A percentile compares a stretch with the other conserved stretches of the same genome.
phyloP scores from a whole-genome alignment of 306 rosid species.

The Gastrolobium villosum region DNA sequence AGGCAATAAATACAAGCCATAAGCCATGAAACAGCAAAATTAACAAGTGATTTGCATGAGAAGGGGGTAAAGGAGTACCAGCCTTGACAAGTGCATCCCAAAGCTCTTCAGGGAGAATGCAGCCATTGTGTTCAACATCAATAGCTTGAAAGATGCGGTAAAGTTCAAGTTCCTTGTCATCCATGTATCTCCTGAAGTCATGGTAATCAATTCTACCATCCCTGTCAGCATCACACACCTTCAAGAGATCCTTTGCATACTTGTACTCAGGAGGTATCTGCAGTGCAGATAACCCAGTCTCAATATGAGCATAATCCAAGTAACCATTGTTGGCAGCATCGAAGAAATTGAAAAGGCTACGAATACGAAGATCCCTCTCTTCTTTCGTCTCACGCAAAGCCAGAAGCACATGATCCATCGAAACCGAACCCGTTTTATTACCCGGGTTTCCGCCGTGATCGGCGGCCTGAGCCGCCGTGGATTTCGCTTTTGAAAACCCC shows the following conservation, averaged over 20 bases:
- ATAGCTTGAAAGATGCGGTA: constrained; percentile 67
- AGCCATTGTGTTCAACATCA: constrained; percentile 67
- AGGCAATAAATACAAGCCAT: not conserved
- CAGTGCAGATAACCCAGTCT: constrained; percentile 63
- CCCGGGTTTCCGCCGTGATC: constrained; percentile 45
- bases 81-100: constrained; percentile 73
- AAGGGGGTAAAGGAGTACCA: constrained; percentile 54
- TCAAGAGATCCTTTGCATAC: constrained; percentile 68
- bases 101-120: constrained; percentile 69
- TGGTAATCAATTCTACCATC: constrained; percentile 65
- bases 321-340: constrained; percentile 58
- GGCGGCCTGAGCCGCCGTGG: constrained; percentile 41
- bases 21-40: not conserved
- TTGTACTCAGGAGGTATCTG: constrained; percentile 66
- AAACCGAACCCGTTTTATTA: constrained; percentile 50
- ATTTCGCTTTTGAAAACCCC: constrained; percentile 52
- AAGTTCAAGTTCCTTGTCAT: constrained; percentile 68
- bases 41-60: not conserved
- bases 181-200: constrained; percentile 67
- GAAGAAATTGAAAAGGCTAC: constrained; percentile 62
- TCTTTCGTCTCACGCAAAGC: constrained; percentile 66
- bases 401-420: constrained; percentile 66
- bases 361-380: constrained; percentile 66
- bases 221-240: constrained; percentile 63
- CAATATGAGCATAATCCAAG: constrained; percentile 66